Base-by-base conservation (phyloP, 164 flowering plant genomes). In the Tetrastigma voinierianum region DNA sequence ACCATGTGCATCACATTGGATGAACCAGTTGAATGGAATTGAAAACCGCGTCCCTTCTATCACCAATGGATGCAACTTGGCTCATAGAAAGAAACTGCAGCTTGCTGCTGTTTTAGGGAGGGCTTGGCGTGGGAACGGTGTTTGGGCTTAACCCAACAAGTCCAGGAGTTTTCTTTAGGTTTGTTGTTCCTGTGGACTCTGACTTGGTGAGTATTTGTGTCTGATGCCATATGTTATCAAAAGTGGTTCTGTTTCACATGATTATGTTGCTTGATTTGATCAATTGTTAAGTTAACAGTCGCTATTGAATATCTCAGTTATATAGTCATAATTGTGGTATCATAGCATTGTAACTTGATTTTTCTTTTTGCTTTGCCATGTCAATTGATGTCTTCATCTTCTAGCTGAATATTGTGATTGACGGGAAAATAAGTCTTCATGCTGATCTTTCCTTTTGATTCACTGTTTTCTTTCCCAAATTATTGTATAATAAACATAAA, bases 1-100 rank as follows among this genome's bases (percentile, higher is more conserved):
- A 56, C 96, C 96, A 84, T 93, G 67, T 87, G 87, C 6, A 91
- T 90, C 76, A 82, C 87, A n/a, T 80, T 90, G 77, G n/a, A 91
- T 75, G 97, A 94, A 72, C 74, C 91, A 86, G 78, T 72, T 91
- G 72, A 94, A 94, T 67, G 90, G 96, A 5, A 91, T 94, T 5
- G 90, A 90, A n/a, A 48, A 57, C 97, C 24, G 19, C 74, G 4
- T 84, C 91, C n/a, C n/a, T 94, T 67, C 73, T 94, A 2, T 87
- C 97, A 1, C 96, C 97, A 0, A 83, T 77, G 46, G 98, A 94
- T 68, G 32, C 82, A 10, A 91, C 95, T 91, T 61, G 90, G 92
- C 66, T 67, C 87, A 85, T 94, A 10, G 88, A 90, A 62, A 86
- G 93, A 62, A 81, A 74, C 70, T 94, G 66, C 96, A 90, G 75